Percentiles rank a stretch among this genome's conserved stretches.
Evolutionary conservation across 2,329 filamentous ascomycete genomes (phyloP).

Genomic region (Penicillium sp.): DNA sequence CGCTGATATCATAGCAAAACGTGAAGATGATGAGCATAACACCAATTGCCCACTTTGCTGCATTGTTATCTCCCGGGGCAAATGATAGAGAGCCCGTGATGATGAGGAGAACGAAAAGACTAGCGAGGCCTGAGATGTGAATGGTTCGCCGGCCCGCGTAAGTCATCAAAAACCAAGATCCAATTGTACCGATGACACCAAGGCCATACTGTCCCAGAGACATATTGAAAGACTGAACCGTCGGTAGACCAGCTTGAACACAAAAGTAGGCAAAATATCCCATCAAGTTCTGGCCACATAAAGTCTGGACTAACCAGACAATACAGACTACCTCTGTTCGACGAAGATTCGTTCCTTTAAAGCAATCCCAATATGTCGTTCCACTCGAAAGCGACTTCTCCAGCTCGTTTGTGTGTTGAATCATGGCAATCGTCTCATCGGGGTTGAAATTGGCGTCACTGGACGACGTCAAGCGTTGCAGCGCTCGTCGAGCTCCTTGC

Average conservation of each 20-base stretch:
- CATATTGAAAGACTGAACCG: slow-evolving; percentile 23
- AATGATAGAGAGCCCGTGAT: slow-evolving; percentile 31
- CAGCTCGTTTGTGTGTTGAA: slow-evolving; percentile 78
- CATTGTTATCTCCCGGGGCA: slow-evolving; percentile 26
- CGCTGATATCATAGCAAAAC: slow-evolving; percentile 54
- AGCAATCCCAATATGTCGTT: slow-evolving; percentile 75
- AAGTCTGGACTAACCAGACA: slow-evolving; percentile 61
- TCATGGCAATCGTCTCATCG: slow-evolving; percentile 82
- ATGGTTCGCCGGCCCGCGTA: slow-evolving; percentile 42
- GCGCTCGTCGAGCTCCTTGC: slow-evolving; percentile 43
- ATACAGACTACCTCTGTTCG: slow-evolving; percentile 69
- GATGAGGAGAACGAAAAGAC: slow-evolving; percentile 29
- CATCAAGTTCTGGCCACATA: slow-evolving; percentile 60
- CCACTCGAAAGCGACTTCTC: slow-evolving; percentile 71
- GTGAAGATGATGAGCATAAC: slow-evolving; percentile 47
- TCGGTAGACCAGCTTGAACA: slow-evolving; percentile 43
- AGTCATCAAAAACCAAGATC: slow-evolving; percentile 51
- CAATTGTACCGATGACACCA: slow-evolving; percentile 51
- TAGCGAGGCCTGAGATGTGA: slow-evolving; percentile 33
- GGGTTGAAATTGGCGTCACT: slow-evolving; percentile 68
- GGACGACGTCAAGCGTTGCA: slow-evolving; percentile 43
- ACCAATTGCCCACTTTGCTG: slow-evolving; percentile 42
- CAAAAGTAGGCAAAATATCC: slow-evolving; percentile 60
- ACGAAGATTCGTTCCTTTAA: slow-evolving; percentile 72
- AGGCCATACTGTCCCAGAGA: slow-evolving; percentile 47